Base-by-base conservation (phyloP, 495 filamentous ascomycete genomes). In the Penicillium simplicissimum region DNA sequence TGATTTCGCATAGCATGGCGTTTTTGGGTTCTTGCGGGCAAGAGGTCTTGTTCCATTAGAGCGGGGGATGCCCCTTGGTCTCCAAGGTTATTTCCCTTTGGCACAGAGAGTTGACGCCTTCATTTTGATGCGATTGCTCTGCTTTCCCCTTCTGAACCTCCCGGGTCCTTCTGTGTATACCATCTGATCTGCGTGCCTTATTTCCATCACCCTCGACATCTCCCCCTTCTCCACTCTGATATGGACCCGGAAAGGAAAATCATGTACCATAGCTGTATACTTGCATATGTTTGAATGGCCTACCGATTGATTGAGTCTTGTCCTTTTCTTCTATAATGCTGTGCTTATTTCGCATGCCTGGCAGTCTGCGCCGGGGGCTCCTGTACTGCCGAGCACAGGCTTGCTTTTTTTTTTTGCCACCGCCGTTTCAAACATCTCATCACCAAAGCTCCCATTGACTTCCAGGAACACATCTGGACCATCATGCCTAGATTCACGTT, bases 1-100 rank as follows among this genome's bases (percentile, higher is more conserved):
- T 67, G 67, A 67, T 71, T 67, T 71, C 70, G 77, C 79, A 81
- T 81, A 81, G 79, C 79, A 81, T 75, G 79, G 79, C 77, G 79
- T 81, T 81, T 35, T 79, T 71, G 64, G 74, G 66, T 70, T 74
- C 63, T 65, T 68, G 69, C 57, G 55, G 62, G 70, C 71, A 67
- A 70, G 63, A 67, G 47, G 60, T 55, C 43, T 61, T 59, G 33
- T 61, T 37, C 48, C 37, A 61, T 66, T 64, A 69, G 70, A 66
- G 53, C 58, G 59, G 63, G 63, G 56, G 63, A 59, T 71, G 55
- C 55, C 59, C 57, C 70, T 71, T 53, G 69, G 70, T 68, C 57
- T 61, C 55, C 52, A 40, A 36, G 52, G 9, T 59, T 35, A 52
- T 66, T 38, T 62, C 58, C 31, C 38, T 45, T 23, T 37, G 62